Evolutionary conservation across 306 rosid genomes (phyloP).

Genomic region (Oxytropis ochrocephala): DNA sequence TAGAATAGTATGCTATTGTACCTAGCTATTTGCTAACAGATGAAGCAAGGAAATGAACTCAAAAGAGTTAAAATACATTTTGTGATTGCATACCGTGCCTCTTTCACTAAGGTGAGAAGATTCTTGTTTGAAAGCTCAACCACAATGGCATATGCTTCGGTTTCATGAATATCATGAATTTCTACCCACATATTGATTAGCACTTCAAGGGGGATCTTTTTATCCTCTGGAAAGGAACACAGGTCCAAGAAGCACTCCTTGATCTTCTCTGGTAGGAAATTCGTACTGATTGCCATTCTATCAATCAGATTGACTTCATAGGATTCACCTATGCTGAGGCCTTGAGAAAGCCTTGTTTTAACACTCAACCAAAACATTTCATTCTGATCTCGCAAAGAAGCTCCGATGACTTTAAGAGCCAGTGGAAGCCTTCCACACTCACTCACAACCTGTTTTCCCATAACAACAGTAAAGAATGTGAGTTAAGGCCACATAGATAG

Average conservation of each 20-base stretch:
- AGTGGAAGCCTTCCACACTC: constrained; percentile 90
- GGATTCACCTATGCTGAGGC: constrained; percentile 66
- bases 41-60: background rate
- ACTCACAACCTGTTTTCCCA: constrained; percentile 49
- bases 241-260: constrained; percentile 81
- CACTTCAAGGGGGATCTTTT: constrained; percentile 69
- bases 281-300: constrained; percentile 67
- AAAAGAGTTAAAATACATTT: background rate
- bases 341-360: constrained; percentile 54
- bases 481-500: background rate
- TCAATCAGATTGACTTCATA: constrained; percentile 56
- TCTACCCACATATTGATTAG: constrained; percentile 84
- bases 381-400: constrained; percentile 64
- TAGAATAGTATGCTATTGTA: constrained; percentile 10
- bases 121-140: constrained; percentile 79
- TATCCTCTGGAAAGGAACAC: constrained; percentile 82
- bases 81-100: constrained; percentile 53
- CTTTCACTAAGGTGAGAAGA: constrained; percentile 68
- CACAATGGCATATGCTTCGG: constrained; percentile 64
- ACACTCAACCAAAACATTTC: constrained; percentile 78
- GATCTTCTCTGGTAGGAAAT: constrained; percentile 44
- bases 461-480: background rate
- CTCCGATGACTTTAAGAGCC: constrained; percentile 96
- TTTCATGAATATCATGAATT: constrained; percentile 56
- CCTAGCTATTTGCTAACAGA: background rate